A percentile compares a stretch with the other conserved stretches of the same genome.
Evolutionary conservation across 306 rosid genomes (phyloP).

Genomic region (Dalbergia cochinchinensis): DNA sequence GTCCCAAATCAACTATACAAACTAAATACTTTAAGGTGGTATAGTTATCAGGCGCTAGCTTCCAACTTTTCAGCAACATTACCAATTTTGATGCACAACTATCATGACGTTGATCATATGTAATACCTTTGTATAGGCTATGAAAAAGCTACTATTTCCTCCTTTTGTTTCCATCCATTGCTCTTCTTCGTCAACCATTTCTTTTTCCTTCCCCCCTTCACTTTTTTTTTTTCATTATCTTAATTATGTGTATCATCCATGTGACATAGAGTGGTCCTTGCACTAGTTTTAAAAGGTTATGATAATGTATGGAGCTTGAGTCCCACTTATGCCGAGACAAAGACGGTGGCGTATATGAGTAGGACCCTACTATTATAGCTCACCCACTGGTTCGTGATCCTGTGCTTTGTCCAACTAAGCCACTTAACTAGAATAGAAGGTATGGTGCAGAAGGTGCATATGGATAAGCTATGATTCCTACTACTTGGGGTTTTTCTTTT

Average conservation of each 20-base stretch:
- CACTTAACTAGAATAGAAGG: conserved; percentile 26
- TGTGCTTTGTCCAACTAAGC: conserved; percentile 42
- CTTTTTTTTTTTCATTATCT: neutral
- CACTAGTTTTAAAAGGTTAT: conserved; percentile 42
- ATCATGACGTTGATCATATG: conserved; percentile 44
- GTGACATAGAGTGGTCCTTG: conserved; percentile 59
- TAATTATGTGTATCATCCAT: conserved; percentile 36
- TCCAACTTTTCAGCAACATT: conserved; percentile 47
- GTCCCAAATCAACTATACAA: conserved; percentile 45
- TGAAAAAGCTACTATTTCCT: neutral
- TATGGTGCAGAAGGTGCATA: conserved; percentile 20
- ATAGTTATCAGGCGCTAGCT: conserved; percentile 26
- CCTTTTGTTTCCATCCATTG: neutral
- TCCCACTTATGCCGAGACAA: conserved; percentile 53
- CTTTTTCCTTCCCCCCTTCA: neutral
- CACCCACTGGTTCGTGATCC: conserved; percentile 51
- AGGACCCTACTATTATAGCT: conserved; percentile 48
- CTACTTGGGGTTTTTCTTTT: conserved; percentile 34
- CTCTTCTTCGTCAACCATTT: conserved; percentile 24
- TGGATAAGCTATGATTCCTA: conserved; percentile 48
- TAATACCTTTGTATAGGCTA: conserved; percentile 17
- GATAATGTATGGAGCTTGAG: conserved; percentile 53
- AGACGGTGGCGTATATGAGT: conserved; percentile 42
- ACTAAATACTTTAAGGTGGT: conserved; percentile 43
- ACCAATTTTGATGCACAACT: conserved; percentile 29